Evolutionary conservation across 2,329 filamentous ascomycete species (phyloP), one percentile per base, ranked within the genome.

Genomic region (Trichoderma brevicompactum): DNA sequence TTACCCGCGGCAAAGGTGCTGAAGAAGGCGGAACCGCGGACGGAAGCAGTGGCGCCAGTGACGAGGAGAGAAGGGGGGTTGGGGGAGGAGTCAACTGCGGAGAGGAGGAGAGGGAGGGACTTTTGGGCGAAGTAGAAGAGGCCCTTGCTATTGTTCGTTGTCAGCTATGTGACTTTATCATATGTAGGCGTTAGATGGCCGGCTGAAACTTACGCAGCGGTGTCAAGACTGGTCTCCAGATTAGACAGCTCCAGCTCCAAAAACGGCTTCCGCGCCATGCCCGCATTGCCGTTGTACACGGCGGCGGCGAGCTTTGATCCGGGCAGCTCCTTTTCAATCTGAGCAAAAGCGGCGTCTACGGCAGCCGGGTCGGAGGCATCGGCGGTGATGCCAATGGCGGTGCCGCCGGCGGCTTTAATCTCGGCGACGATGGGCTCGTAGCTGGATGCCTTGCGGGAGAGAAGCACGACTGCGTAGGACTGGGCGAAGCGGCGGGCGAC

Each of bases 31-130:
- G 87, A 89, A 4, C 90, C 91, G 71, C 89, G 90, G 17, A 94
- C 70, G 0, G 89, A 92, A 0, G 92, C 93, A 0, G 93, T 96
- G 0, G 93, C 92, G 38, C 93, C 93, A 0, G 93, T 96, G 77
- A 96, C 91, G 72, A 97, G 89, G 19, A 97, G 80, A 0, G 90
- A 89, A 0, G 92, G 92, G 5, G 92, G 91, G 72, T 92, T 78
- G 1, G 71, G 80, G 0, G 84, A 76, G 49, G 80, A 78, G 0
- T 76, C 75, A 0, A 87, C 84, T 0, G 88, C 82, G 23, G 87
- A 82, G 2, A 94, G 82, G 1, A 96, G 84, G 1, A 89, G 81
- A 0, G 93, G 92, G 0, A 96, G 78, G 0, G 86, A 81, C 2
- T 83, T 81, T 75, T 94, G 88, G 0, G 91, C 87, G 76, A 96